Evolutionary conservation across 176 grass and related monocot species (phyloP), one percentile per base, ranked within the genome.

Genomic region (Triticum dicoccoides): DNA sequence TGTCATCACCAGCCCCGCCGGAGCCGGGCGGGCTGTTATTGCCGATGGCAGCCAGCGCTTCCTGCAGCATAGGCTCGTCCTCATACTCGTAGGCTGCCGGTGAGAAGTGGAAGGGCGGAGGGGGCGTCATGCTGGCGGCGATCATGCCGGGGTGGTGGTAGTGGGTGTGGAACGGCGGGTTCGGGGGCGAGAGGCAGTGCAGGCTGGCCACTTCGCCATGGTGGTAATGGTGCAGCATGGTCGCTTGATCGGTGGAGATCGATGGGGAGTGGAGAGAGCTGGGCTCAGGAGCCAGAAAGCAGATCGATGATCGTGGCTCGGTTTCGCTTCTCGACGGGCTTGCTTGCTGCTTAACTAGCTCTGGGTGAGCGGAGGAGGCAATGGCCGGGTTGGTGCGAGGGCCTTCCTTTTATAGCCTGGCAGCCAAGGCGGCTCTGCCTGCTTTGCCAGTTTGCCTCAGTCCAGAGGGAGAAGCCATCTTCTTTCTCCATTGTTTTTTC

Each of bases 131-230:
- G 66, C 14, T 69, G 59, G 74, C 8, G 61, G 74, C 8, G 71
- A 91, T 42, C 73, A 87, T 85, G 83, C 67, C 80, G 84, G 83
- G 83, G 88, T 94, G 71, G 83, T 92, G 79, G 64, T 79, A 97
- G 82, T 91, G 95, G 64, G 86, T 75, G 44, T 76, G 78, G 86
- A 97, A 97, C 80, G 87, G 82, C 61, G 83, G 84, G 87, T 59
- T 83, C 27, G 82, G 69, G 37, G 91, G 69, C 76, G 91, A 79
- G 86, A 93, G 79, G 83, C 62, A 93, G 86, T 85, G 87, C 79
- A 98, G 79, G 69, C 91, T 98, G 11, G 89, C 93, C 69, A 98
- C 76, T 56, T 93, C 93, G 59, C 87, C 95, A 84, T 90, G 75
- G 77, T 77, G 75, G 77, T 77, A 91, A 87, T 92, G 77, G 77